These are phyloP conservation scores for Cephaloascus fragrans DNA, from an alignment of 805 yeast species.

Conservation along the genomic window DNA sequence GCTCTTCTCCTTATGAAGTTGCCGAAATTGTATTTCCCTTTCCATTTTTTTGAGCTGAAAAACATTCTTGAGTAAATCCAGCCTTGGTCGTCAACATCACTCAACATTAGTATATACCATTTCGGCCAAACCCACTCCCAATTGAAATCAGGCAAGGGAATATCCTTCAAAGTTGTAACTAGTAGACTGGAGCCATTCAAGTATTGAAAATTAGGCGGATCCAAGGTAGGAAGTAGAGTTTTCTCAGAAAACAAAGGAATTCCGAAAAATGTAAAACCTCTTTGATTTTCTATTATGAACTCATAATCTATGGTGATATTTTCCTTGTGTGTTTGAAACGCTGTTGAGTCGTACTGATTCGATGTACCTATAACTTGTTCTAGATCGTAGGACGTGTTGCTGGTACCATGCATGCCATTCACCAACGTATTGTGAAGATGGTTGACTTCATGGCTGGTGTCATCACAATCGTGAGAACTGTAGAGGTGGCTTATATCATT, in stretches of 20 bases:
- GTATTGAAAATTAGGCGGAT: slow-evolving; percentile 40
- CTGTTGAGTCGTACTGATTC: no score
- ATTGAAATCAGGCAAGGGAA: slow-evolving; percentile 45
- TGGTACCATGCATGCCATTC: no score
- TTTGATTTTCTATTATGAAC: slow-evolving; percentile 41
- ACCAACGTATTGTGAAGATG: slow-evolving; percentile 4
- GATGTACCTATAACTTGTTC: no score
- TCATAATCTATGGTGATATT: slow-evolving; percentile 17
- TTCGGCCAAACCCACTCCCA: slow-evolving; percentile 64
- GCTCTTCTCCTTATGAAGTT: slow-evolving; percentile 57
- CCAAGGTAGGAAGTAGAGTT: slow-evolving; percentile 36
- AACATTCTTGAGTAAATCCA: slow-evolving; percentile 61
- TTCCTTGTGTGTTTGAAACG: slow-evolving; percentile 17
- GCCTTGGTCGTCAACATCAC: slow-evolving; percentile 77
- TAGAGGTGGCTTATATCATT: background rate
- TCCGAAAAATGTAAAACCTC: slow-evolving; percentile 44
- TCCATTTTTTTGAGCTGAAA: slow-evolving; percentile 45
- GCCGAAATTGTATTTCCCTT: slow-evolving; percentile 48
- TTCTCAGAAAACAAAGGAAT: slow-evolving; percentile 37
- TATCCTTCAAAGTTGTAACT: slow-evolving; percentile 12
- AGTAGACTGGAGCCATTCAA: slow-evolving; percentile 26
- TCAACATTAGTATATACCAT: slow-evolving; percentile 67
- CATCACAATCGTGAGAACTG: background rate
- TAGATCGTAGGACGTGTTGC: no score
- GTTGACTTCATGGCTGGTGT: slow-evolving; percentile 7